phyloP scores from a whole-genome alignment of 306 rosid species.

The Crotalaria pallida region DNA sequence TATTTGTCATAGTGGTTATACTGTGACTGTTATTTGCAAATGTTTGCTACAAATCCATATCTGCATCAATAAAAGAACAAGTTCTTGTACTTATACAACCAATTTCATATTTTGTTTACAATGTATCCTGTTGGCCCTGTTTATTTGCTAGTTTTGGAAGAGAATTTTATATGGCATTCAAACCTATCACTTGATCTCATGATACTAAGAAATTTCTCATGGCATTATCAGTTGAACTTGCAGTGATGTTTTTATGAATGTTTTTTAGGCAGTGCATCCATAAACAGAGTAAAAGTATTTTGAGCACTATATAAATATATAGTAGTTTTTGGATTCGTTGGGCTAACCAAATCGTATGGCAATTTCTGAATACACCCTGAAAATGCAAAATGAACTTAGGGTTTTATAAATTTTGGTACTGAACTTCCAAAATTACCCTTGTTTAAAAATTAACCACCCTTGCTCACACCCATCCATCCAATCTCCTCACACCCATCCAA shows the following conservation, averaged over 20 bases:
- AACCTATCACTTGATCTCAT: neutral
- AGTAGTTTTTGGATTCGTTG: neutral
- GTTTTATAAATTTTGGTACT: too few relatives aligned
- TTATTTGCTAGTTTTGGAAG: neutral
- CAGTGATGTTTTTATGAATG: neutral
- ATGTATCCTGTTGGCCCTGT: neutral
- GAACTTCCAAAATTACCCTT: too few relatives aligned
- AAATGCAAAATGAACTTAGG: too few relatives aligned
- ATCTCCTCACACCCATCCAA: too few relatives aligned
- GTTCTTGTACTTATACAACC: neutral
- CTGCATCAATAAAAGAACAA: neutral
- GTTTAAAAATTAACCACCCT: too few relatives aligned
- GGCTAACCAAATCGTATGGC: too few relatives aligned
- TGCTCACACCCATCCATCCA: too few relatives aligned
- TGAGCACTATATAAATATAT: neutral
- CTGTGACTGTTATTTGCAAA: neutral
- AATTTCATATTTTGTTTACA: neutral
- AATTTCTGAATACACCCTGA: too few relatives aligned
- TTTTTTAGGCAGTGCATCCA: neutral
- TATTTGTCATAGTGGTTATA: neutral
- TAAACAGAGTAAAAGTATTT: too few relatives aligned
- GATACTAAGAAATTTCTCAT: neutral
- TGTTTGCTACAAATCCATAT: neutral
- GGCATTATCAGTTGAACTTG: neutral
- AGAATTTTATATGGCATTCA: neutral